Evolutionary conservation across 768 basidiomycete species (phyloP).

Genomic region (Hericium alpestre): DNA sequence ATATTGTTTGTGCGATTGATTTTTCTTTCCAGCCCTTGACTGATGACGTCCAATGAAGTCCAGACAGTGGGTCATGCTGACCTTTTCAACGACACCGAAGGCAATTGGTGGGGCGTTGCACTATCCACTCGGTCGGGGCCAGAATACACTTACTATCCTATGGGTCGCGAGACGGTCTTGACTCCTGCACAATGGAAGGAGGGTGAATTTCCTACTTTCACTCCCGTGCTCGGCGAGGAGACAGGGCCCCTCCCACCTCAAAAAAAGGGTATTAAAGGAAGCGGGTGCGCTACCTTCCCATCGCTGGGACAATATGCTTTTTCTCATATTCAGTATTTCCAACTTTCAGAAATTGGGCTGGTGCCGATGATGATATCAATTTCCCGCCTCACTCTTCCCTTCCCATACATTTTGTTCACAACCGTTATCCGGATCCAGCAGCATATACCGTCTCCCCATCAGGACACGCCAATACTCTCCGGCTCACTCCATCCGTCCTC

Average conservation of each 20-base stretch:
- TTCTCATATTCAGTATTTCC: no score
- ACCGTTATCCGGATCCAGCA: conserved; percentile 18
- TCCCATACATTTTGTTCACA: conserved; percentile 21
- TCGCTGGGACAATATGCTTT: no score
- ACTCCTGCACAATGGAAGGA: conserved; percentile 22
- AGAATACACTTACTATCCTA: conserved; percentile 7
- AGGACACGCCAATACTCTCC: conserved; percentile 18
- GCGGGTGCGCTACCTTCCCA: background rate
- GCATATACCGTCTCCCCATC: conserved; percentile 11
- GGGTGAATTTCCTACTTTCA: conserved; percentile 19
- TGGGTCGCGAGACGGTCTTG: conserved; percentile 28
- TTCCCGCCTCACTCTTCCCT: conserved; percentile 16
- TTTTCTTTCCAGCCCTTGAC: background rate
- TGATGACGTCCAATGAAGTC: conserved; percentile 11
- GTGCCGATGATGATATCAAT: conserved; percentile 11
- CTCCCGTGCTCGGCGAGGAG: conserved; percentile 7
- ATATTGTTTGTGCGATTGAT: background rate
- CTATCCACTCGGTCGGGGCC: conserved; percentile 13
- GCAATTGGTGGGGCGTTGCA: conserved; percentile 20
- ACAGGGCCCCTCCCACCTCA: background rate
- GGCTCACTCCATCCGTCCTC: conserved; percentile 16
- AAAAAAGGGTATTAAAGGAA: background rate
- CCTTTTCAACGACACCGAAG: conserved; percentile 22
- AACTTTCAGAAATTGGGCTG: background rate
- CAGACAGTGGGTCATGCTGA: conserved; percentile 31